These are phyloP conservation scores for Scleroderma citrinum DNA, from an alignment of 768 basidiomycete genomes.

Conservation along the genomic window DNA sequence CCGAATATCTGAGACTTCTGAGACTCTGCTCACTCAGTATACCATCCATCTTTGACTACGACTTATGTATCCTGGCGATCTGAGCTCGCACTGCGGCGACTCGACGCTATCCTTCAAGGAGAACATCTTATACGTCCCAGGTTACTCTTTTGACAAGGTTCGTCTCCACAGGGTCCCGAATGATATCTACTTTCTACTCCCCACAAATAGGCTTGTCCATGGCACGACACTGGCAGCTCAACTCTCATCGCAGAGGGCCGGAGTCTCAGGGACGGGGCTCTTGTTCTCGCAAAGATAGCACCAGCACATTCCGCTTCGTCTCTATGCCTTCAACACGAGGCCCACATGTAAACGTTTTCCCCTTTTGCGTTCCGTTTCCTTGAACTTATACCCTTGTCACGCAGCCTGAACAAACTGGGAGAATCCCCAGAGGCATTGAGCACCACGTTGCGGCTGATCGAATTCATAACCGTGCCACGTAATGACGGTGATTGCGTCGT, in stretches of 20 bases:
- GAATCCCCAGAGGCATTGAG: conserved; percentile 45
- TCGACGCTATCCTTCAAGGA: conserved; percentile 13
- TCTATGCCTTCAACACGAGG: conserved; percentile 66
- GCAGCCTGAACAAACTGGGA: conserved; percentile 25
- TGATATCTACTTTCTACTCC: not conserved
- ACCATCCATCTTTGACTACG: not conserved
- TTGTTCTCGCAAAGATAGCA: conserved; percentile 67
- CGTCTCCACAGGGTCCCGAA: conserved; percentile 8
- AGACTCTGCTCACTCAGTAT: conserved; percentile 13
- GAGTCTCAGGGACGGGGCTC: conserved; percentile 63
- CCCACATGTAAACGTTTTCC: conserved; percentile 53
- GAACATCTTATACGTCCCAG: conserved; percentile 56
- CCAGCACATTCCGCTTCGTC: conserved; percentile 68
- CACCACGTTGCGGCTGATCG: conserved; percentile 52
- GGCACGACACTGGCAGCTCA: conserved; percentile 72
- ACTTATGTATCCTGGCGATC: not conserved
- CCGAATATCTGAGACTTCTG: not conserved
- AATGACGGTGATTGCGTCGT: conserved; percentile 64
- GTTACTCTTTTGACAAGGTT: conserved; percentile 68
- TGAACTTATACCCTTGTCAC: not conserved
- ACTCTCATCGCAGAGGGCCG: conserved; percentile 64
- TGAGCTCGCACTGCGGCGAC: not conserved
- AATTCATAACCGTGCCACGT: conserved; percentile 61
- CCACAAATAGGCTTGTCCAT: conserved; percentile 46
- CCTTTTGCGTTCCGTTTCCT: not conserved